A percentile compares a stretch with the other conserved stretches of the same genome.
Conservation (phyloP, 805 yeast species). For the Metschnikowia corniflorae region DNA sequence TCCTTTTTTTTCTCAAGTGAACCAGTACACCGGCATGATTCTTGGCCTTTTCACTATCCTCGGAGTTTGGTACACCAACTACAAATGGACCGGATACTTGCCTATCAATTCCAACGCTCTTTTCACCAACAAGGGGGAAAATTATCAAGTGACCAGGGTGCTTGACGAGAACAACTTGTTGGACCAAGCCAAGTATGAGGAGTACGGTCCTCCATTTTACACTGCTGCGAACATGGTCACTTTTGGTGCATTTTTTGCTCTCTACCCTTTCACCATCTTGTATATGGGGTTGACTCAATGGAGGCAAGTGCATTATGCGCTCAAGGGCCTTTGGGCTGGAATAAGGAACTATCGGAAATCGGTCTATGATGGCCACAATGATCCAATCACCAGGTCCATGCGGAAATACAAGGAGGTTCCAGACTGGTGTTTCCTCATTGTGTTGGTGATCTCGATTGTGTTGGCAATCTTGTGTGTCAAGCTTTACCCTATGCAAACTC, state of each 20-base stretch:
- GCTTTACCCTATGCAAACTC: constrained; percentile 41
- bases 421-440: constrained; percentile 40
- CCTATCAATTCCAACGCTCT: constrained; percentile 25
- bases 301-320: constrained; percentile 8
- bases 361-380: constrained; percentile 15
- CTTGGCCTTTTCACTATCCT: constrained; percentile 51
- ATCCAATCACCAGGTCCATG: constrained; percentile 56
- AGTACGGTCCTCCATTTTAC: constrained; percentile 29
- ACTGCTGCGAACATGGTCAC: constrained; percentile 27
- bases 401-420: constrained; percentile 36
- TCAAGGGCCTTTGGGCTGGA: constrained; percentile 12
- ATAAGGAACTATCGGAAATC: constrained; percentile 16
- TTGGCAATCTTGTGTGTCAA: constrained; percentile 36
- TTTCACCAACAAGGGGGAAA: constrained; percentile 9
- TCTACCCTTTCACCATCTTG: constrained; percentile 23
- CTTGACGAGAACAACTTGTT: constrained; percentile 1
- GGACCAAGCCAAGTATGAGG: constrained; percentile 21
- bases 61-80: constrained; percentile 50
- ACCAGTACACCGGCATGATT: constrained; percentile 20
- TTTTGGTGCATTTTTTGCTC: constrained; percentile 28
- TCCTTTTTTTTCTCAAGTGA: constrained; percentile 7
- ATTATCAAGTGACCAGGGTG: constrained; percentile 2
- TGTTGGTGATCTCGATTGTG: constrained; percentile 30
- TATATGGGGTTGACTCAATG: constrained; percentile 11
- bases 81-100: constrained; percentile 55